phyloP scores from a whole-genome alignment of 169 alveolate genomes.

The Condylostoma magnum region DNA sequence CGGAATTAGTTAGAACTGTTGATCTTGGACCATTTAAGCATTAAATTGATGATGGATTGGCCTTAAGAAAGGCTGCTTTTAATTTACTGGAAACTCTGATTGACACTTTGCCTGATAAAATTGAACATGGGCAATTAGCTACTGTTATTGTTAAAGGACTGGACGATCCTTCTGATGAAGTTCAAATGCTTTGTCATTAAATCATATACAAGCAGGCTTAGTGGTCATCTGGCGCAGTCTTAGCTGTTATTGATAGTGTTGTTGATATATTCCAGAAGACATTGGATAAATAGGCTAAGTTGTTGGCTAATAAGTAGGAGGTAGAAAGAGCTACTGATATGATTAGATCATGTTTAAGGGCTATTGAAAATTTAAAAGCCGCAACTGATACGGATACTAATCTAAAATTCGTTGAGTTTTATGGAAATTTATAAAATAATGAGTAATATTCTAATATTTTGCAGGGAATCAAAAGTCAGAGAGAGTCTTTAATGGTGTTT shows the following conservation, averaged over 20 bases:
- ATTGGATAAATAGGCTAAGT: slow-evolving; percentile 13
- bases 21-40: slow-evolving; percentile 82
- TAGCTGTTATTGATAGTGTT: background rate
- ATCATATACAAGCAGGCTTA: background rate
- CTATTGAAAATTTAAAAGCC: background rate
- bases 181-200: slow-evolving; percentile 38
- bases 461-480: too few relatives aligned
- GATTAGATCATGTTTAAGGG: slow-evolving; percentile 1
- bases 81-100: slow-evolving; percentile 44
- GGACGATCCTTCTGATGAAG: slow-evolving; percentile 36
- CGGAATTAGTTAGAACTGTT: slow-evolving; percentile 60
- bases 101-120: slow-evolving; percentile 21
- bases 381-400: background rate
- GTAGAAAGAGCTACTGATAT: slow-evolving; percentile 31
- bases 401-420: slow-evolving; percentile 10
- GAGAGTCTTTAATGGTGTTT: too few relatives aligned
- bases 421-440: too few relatives aligned
- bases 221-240: slow-evolving; percentile 31
- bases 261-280: background rate
- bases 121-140: background rate
- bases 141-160: slow-evolving; percentile 26
- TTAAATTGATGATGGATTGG: slow-evolving; percentile 72
- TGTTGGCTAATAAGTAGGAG: slow-evolving; percentile 12
- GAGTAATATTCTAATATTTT: too few relatives aligned
- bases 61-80: slow-evolving; percentile 73